Evolutionary conservation across 192 early-diverging fungal species (phyloP).

Genomic region (Backusella luteola): DNA sequence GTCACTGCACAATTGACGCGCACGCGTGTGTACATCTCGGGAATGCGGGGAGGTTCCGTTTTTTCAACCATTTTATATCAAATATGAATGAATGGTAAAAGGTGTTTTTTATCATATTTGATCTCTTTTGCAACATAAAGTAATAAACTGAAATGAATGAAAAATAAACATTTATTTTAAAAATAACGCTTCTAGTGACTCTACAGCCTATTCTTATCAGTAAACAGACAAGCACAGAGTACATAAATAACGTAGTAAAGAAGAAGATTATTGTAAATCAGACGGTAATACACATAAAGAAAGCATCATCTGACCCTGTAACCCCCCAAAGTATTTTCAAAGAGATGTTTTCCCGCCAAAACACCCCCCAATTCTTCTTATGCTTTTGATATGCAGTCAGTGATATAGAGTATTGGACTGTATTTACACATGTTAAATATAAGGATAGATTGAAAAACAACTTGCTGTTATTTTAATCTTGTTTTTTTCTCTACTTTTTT

Average conservation of each 20-base stretch:
- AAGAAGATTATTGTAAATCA: conserved; percentile 22
- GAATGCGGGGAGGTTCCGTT: conserved; percentile 27
- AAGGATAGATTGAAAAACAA: conserved; percentile 27
- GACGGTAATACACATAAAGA: conserved; percentile 13
- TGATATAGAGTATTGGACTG: conserved; percentile 10
- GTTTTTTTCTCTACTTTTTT: conserved; percentile 9
- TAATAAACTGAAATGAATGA: not conserved
- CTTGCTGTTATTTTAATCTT: not conserved
- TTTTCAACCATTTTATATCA: not conserved
- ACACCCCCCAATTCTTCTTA: conserved; percentile 10
- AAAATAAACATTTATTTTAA: not conserved
- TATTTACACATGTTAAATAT: conserved; percentile 25
- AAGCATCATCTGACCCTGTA: not conserved
- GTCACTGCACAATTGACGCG: conserved; percentile 16
- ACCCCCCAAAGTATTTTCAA: conserved; percentile 13
- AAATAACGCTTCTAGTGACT: not conserved
- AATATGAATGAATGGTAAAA: not conserved
- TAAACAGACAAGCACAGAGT: conserved; percentile 19
- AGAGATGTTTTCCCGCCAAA: conserved; percentile 11
- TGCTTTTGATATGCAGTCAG: conserved; percentile 4
- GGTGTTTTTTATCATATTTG: not conserved
- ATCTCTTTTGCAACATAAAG: not conserved
- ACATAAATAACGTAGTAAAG: conserved; percentile 28
- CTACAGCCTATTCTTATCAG: not conserved
- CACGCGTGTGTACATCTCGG: not conserved